Base-by-base conservation (phyloP, 2,329 filamentous ascomycete species). In the Stachybotrys chartarum region DNA sequence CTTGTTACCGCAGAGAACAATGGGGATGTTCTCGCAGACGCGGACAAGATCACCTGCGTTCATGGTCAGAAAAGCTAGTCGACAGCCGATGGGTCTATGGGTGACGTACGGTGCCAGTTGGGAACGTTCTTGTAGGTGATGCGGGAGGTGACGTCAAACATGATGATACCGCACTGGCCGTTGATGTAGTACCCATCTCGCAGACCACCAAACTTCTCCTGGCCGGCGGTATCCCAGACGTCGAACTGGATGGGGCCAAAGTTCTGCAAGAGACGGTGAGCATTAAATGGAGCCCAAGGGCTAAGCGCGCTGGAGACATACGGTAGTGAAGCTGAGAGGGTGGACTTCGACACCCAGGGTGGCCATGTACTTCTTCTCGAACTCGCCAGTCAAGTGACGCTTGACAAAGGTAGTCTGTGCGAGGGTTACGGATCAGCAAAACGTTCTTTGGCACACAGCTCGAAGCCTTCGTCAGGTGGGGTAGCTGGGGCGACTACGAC, bases 61-160 rank as follows among this genome's bases (percentile, higher is more conserved):
- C 8, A 42, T 6, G 35, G 14, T 42, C 14, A 42, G 35, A 14
- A 2, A 14, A 42, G 8, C 10, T 14, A 42, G 24, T 6, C 35
- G 14, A 14, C 35, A 10, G 35, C 35, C 35, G 35, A 14, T 42
- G 35, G 35, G 5, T 24, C 10, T 42, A 5, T 10, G 14, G 35
- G 35, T 10, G 14, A 42, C 35, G 35, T 87, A 96, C 94, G 94
- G 80, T 99, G 94, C 94, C 94, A 99, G 89, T 97, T 97, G 80
- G 94, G 94, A 63, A 99, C 94, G 83, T 99, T 99, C 89, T 99
- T 99, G 88, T 99, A 99, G 76, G 94, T 99, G 76, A 99, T 97
- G 73, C 94, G 90, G 66, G 93, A 97, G 62, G 94, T 97, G 65
- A 99, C 93, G 78, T 99, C 93, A 78, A 99, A 99, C 93, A 99